These are phyloP conservation scores for Solanum virginianum DNA, from an alignment of 257 asterid species.

Conservation along the genomic window DNA sequence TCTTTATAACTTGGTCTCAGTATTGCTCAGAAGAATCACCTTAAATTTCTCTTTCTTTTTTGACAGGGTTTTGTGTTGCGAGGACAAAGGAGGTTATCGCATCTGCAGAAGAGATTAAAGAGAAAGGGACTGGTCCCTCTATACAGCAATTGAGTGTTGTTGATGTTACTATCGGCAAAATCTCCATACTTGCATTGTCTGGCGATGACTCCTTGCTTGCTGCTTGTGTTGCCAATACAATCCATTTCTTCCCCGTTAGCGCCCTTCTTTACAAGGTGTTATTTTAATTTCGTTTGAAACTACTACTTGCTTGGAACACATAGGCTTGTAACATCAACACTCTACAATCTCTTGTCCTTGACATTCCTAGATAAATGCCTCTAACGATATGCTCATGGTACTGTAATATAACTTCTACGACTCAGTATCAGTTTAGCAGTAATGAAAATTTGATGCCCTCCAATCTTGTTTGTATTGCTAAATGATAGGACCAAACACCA, in stretches of 20 bases:
- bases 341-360: not conserved
- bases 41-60: not conserved
- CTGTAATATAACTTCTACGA: not conserved
- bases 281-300: not conserved
- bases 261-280: slow-evolving; percentile 69
- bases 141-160: slow-evolving; percentile 48
- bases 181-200: slow-evolving; percentile 51
- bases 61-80: slow-evolving; percentile 80
- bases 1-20: not conserved
- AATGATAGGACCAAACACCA: slow-evolving; percentile 58
- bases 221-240: slow-evolving; percentile 32
- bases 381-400: not conserved
- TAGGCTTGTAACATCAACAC: not conserved
- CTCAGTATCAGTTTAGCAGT: not conserved
- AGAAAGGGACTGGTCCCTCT: slow-evolving; percentile 28
- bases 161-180: slow-evolving; percentile 49
- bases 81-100: slow-evolving; percentile 64
- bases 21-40: not conserved
- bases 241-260: slow-evolving; percentile 70
- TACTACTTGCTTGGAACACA: not conserved
- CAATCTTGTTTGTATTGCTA: not conserved
- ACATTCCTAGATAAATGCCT: not conserved
- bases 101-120: slow-evolving; percentile 54
- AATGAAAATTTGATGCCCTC: not conserved
- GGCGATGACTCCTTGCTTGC: slow-evolving; percentile 71